Evolutionary conservation across 148 eudicot species (phyloP).

Genomic region (Rhododendron molle): DNA sequence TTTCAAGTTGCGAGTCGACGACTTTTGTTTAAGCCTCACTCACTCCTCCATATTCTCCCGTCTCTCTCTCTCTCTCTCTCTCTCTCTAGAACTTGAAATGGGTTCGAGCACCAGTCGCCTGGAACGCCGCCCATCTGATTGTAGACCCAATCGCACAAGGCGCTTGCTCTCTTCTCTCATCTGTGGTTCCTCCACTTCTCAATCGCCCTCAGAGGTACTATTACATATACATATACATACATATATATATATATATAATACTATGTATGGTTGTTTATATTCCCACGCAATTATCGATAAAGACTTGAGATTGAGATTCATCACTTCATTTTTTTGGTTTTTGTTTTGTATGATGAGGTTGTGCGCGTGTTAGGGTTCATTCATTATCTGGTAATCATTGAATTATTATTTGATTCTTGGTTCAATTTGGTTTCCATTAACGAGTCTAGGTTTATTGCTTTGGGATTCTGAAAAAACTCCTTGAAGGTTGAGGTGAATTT

Average conservation of each 20-base stretch:
- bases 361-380: neutral
- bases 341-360: neutral
- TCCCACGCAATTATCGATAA: neutral
- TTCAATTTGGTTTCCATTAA: neutral
- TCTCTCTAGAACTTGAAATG: conserved; percentile 11
- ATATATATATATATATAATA: neutral
- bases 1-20: conserved; percentile 1
- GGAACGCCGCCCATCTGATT: conserved; percentile 13
- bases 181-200: conserved; percentile 21
- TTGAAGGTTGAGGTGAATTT: no score
- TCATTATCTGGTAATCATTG: neutral
- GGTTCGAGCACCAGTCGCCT: conserved; percentile 24
- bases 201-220: conserved; percentile 23
- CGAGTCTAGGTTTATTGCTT: neutral
- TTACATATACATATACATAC: neutral
- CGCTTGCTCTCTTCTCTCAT: conserved; percentile 25
- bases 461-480: neutral
- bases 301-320: neutral
- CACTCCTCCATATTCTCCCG: neutral
- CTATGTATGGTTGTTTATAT: neutral
- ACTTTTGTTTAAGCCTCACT: neutral
- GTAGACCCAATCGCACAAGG: conserved; percentile 15
- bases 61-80: neutral
- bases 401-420: neutral
- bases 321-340: neutral